phyloP scores from a whole-genome alignment of 306 rosid species.

The Quercus engelmannii region DNA sequence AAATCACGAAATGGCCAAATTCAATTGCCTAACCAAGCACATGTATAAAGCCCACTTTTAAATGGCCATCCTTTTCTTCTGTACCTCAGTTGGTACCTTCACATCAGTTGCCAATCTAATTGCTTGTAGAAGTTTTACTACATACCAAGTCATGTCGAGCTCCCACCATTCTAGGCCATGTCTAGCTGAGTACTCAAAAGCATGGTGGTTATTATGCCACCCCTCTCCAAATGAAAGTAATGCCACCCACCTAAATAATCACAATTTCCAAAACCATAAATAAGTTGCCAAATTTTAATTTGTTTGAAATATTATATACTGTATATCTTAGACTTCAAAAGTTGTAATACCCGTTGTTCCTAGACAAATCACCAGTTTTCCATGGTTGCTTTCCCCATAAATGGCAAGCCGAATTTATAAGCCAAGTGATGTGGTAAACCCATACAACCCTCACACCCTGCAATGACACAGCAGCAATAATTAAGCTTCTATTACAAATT shows the following conservation, averaged over 20 bases:
- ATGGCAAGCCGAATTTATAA: slow-evolving; percentile 95
- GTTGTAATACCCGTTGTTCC: slow-evolving; percentile 63
- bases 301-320: background rate
- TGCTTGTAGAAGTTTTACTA: slow-evolving; percentile 60
- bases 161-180: slow-evolving; percentile 96
- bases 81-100: slow-evolving; percentile 54
- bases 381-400: slow-evolving; percentile 78
- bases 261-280: background rate
- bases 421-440: slow-evolving; percentile 93
- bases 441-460: slow-evolving; percentile 84
- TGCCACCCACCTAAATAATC: slow-evolving; percentile 71
- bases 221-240: slow-evolving; percentile 89
- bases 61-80: slow-evolving; percentile 51
- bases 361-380: slow-evolving; percentile 77
- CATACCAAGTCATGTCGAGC: slow-evolving; percentile 84
- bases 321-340: background rate
- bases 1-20: too few species aligned
- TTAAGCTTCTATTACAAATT: background rate
- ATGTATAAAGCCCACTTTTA: slow-evolving; percentile 1
- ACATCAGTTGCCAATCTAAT: slow-evolving; percentile 76
- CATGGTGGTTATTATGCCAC: slow-evolving; percentile 96
- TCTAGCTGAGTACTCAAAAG: slow-evolving; percentile 86
- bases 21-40: background rate
- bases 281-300: background rate
- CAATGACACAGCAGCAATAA: background rate